Conservation (phyloP, 768 basidiomycete species). For the Amanita molliuscula region DNA sequence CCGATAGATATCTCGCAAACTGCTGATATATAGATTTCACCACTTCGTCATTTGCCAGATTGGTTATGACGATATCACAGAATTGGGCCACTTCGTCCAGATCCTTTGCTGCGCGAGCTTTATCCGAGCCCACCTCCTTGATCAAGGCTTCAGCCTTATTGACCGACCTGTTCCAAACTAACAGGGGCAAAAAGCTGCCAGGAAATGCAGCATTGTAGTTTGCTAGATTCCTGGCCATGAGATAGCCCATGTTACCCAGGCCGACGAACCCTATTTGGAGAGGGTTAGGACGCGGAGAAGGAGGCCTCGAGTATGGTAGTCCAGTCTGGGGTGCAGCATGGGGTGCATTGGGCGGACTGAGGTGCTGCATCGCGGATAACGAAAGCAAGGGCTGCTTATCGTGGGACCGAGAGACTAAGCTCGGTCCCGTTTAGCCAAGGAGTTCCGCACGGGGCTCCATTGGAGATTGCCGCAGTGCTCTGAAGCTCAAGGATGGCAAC, state of each 20-base stretch:
- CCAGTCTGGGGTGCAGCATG: neutral
- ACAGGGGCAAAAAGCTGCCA: slow-evolving; percentile 35
- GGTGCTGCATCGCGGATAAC: too few species aligned
- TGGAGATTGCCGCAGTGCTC: too few species aligned
- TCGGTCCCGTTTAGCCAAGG: too few species aligned
- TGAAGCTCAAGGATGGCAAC: too few species aligned
- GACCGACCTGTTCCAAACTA: slow-evolving; percentile 68
- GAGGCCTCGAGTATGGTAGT: slow-evolving; percentile 13
- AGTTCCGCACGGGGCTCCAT: too few species aligned
- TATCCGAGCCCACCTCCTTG: slow-evolving; percentile 42
- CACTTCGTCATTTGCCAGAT: slow-evolving; percentile 60
- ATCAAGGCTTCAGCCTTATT: slow-evolving; percentile 50
- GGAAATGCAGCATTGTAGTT: slow-evolving; percentile 30
- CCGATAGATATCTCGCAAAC: slow-evolving; percentile 51
- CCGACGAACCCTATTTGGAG: slow-evolving; percentile 34
- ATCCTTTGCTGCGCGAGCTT: slow-evolving; percentile 44
- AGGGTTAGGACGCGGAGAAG: slow-evolving; percentile 10
- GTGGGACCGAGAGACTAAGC: too few species aligned
- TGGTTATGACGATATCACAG: slow-evolving; percentile 72
- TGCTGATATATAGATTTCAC: slow-evolving; percentile 53
- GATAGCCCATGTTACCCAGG: slow-evolving; percentile 60
- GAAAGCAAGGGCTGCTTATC: too few species aligned
- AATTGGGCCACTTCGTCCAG: slow-evolving; percentile 49
- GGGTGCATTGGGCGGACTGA: neutral
- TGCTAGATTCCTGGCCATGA: slow-evolving; percentile 77